Conservation (phyloP, 2,329 filamentous ascomycete species). For the Fusarium sp. region DNA sequence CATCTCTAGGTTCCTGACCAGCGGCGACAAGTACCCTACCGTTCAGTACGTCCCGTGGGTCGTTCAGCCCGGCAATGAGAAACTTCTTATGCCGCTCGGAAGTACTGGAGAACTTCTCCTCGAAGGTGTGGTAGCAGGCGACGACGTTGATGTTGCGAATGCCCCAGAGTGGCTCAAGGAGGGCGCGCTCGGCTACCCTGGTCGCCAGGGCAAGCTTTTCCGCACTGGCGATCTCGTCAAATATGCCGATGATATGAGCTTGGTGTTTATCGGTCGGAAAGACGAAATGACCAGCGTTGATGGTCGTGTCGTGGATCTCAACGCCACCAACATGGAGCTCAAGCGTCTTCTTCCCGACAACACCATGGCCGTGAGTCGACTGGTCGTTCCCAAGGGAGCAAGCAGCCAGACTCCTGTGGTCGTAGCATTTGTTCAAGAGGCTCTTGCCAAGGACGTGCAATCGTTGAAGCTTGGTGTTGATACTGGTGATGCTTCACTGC, state of each 20-base stretch:
- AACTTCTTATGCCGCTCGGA: slow-evolving; percentile 50
- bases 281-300: slow-evolving; percentile 42
- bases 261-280: slow-evolving; percentile 45
- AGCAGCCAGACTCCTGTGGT: slow-evolving; percentile 43
- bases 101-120: slow-evolving; percentile 55
- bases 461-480: slow-evolving; percentile 29
- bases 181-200: slow-evolving; percentile 28
- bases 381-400: slow-evolving; percentile 38
- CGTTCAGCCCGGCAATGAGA: slow-evolving; percentile 44
- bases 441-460: neutral
- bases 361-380: slow-evolving; percentile 26
- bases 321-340: slow-evolving; percentile 43
- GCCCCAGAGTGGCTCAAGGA: slow-evolving; percentile 44
- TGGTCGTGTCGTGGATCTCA: slow-evolving; percentile 46
- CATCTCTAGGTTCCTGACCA: slow-evolving; percentile 32
- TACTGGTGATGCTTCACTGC: slow-evolving; percentile 7
- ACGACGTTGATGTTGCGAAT: slow-evolving; percentile 16
- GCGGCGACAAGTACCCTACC: slow-evolving; percentile 43
- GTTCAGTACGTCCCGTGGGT: slow-evolving; percentile 48
- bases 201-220: slow-evolving; percentile 43
- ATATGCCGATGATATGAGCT: slow-evolving; percentile 42
- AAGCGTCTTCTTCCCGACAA: slow-evolving; percentile 38
- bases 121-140: slow-evolving; percentile 45
- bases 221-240: slow-evolving; percentile 48
- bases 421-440: slow-evolving; percentile 39